Evolutionary conservation across 768 basidiomycete genomes (phyloP).

Genomic region (Gelatoporia subvermispora): DNA sequence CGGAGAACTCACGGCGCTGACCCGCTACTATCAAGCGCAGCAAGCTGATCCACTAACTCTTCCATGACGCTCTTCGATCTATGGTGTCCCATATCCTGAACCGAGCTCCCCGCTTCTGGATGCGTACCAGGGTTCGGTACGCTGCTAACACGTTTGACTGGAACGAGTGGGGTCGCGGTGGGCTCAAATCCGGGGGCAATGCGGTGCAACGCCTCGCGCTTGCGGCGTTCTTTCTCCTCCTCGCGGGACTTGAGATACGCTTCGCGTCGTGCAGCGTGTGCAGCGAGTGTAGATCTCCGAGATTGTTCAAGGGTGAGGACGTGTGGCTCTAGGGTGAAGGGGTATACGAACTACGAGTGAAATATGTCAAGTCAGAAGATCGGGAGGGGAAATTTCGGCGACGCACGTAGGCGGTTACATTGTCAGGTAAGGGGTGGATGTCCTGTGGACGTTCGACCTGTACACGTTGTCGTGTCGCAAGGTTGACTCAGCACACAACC

Average conservation of each 20-base stretch:
- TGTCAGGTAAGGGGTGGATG: slow-evolving; percentile 91
- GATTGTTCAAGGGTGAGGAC: slow-evolving; percentile 72
- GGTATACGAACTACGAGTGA: slow-evolving; percentile 82
- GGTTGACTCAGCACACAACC: not conserved
- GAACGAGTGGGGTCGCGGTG: slow-evolving; percentile 51
- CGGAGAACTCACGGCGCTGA: too few species aligned
- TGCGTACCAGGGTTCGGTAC: slow-evolving; percentile 19
- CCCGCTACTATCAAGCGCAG: slow-evolving; percentile 48
- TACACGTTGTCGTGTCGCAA: not conserved
- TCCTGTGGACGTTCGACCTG: slow-evolving; percentile 86
- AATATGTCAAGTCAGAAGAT: not conserved
- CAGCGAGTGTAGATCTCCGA: slow-evolving; percentile 59
- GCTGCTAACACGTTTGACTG: slow-evolving; percentile 33
- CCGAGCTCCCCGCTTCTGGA: not conserved
- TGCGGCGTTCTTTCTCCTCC: slow-evolving; percentile 67
- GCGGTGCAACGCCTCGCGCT: slow-evolving; percentile 60
- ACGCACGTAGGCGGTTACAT: slow-evolving; percentile 82
- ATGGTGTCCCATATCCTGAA: slow-evolving; percentile 5
- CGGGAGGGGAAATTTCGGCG: too few species aligned
- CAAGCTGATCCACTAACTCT: slow-evolving; percentile 76
- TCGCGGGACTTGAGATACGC: slow-evolving; percentile 66
- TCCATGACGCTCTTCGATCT: slow-evolving; percentile 63
- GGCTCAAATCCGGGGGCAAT: slow-evolving; percentile 88
- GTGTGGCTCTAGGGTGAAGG: slow-evolving; percentile 89
- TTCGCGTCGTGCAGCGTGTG: slow-evolving; percentile 63